Percentiles rank a stretch among this genome's conserved stretches.
phyloP scores from a whole-genome alignment of 106 monocot species.

The Platanthera guangdongensis region DNA sequence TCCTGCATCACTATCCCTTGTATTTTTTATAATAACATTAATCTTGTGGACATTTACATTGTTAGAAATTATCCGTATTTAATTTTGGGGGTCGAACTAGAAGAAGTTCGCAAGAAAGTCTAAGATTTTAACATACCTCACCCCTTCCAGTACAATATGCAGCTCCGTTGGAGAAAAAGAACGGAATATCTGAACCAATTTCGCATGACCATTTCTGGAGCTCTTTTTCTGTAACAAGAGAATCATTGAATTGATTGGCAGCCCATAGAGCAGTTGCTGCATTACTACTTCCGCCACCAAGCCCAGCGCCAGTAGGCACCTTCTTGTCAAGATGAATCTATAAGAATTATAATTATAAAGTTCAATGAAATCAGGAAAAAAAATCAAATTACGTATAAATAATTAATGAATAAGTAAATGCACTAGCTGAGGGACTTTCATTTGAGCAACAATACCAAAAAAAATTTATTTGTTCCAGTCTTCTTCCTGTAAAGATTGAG shows the following conservation, averaged over 20 bases:
- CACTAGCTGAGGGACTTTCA: background rate
- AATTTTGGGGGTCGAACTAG: too few species aligned
- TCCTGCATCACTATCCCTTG: too few species aligned
- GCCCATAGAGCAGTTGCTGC: conserved; percentile 99
- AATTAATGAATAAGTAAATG: background rate
- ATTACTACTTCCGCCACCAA: conserved; percentile 98
- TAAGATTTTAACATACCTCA: conserved; percentile 48
- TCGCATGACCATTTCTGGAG: conserved; percentile 95
- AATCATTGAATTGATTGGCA: conserved; percentile 87
- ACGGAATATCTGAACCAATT: conserved; percentile 96
- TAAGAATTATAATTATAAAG: background rate
- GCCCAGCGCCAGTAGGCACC: conserved; percentile 96
- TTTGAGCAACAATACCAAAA: conserved; percentile 52
- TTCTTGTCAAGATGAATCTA: conserved; percentile 98
- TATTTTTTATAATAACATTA: too few species aligned
- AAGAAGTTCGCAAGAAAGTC: background rate
- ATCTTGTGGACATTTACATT: too few species aligned
- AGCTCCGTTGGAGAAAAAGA: conserved; percentile 95
- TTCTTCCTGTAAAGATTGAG: conserved; percentile 93
- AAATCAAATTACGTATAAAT: background rate
- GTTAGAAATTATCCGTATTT: too few species aligned
- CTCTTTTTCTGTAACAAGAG: conserved; percentile 73
- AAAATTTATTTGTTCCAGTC: conserved; percentile 82
- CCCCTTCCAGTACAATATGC: conserved; percentile 97
- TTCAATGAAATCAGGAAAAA: background rate